Evolutionary conservation across 441 rosid genomes (phyloP).

Genomic region (Omphalea diandra): DNA sequence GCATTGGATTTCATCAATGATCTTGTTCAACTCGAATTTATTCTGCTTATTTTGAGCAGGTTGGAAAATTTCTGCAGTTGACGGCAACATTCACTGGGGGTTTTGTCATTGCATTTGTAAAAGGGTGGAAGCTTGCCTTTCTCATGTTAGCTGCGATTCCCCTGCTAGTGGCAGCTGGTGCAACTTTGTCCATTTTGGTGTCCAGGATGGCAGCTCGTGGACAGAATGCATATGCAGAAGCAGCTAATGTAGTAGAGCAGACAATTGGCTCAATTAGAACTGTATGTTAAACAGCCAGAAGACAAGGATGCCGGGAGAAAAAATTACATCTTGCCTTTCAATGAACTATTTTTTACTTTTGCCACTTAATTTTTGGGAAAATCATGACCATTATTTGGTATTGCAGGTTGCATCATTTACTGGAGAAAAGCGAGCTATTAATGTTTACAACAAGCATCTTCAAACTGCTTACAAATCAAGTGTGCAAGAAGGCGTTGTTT

Average conservation of each 20-base stretch:
- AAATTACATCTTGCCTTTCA: conserved; percentile 28
- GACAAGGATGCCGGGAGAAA: conserved; percentile 43
- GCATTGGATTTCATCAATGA: conserved; percentile 25
- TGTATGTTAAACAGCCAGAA: conserved; percentile 40
- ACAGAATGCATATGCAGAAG: conserved; percentile 69
- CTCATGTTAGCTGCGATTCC: conserved; percentile 79
- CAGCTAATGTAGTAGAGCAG: conserved; percentile 75
- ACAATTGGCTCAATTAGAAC: conserved; percentile 86
- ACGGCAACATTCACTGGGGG: conserved; percentile 79
- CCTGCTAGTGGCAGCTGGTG: conserved; percentile 64
- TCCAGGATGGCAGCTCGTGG: conserved; percentile 66
- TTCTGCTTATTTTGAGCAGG: conserved; percentile 38
- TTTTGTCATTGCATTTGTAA: conserved; percentile 58
- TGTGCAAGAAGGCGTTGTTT: conserved; percentile 58
- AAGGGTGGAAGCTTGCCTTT: conserved; percentile 83
- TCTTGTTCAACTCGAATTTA: not conserved
- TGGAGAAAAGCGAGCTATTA: conserved; percentile 68
- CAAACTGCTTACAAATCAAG: conserved; percentile 59
- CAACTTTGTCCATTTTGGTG: conserved; percentile 40
- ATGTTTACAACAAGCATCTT: conserved; percentile 54
- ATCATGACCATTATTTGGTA: not conserved
- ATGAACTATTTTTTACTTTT: conserved; percentile 4
- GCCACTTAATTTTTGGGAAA: not conserved
- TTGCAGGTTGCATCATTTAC: conserved; percentile 84
- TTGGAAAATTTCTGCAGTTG: conserved; percentile 76